Evolutionary conservation across 176 grass and related monocot species (phyloP).

Genomic region (Echinochloa phyllopogon): DNA sequence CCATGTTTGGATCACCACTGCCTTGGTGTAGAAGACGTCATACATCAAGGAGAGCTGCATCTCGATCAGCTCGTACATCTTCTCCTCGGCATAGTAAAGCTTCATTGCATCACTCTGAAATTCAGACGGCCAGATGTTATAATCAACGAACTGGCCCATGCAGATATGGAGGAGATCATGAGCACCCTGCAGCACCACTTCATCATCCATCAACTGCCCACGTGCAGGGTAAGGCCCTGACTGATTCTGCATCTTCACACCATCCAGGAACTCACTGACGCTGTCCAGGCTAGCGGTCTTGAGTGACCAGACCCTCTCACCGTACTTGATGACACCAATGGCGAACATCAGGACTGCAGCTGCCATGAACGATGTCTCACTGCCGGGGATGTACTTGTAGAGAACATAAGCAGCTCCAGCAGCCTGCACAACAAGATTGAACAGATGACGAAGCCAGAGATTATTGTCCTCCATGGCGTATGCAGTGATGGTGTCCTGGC

Average conservation of each 20-base stretch:
- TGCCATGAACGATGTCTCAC: neutral
- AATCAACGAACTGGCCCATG: neutral
- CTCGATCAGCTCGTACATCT: too few species aligned
- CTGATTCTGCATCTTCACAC: neutral
- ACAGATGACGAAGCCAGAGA: too few species aligned
- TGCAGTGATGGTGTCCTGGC: too few species aligned
- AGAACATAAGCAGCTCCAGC: too few species aligned
- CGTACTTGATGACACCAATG: neutral
- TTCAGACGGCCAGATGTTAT: neutral
- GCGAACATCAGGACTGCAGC: neutral
- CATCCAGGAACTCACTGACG: neutral
- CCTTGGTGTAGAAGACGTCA: too few species aligned
- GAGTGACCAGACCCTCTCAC: neutral
- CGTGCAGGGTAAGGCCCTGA: too few species aligned
- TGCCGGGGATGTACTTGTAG: too few species aligned
- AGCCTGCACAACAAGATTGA: too few species aligned
- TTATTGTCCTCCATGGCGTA: too few species aligned
- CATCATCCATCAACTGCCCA: neutral
- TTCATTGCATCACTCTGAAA: neutral
- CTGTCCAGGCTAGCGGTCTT: neutral
- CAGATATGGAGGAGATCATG: neutral
- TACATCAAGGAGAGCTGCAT: too few species aligned
- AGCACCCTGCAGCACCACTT: neutral
- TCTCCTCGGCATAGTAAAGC: neutral
- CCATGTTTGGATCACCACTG: too few species aligned